Percentiles rank a stretch among this genome's conserved stretches.
Evolutionary conservation across 2,329 filamentous ascomycete genomes (phyloP).

Genomic region (Curvularia verruculosa): DNA sequence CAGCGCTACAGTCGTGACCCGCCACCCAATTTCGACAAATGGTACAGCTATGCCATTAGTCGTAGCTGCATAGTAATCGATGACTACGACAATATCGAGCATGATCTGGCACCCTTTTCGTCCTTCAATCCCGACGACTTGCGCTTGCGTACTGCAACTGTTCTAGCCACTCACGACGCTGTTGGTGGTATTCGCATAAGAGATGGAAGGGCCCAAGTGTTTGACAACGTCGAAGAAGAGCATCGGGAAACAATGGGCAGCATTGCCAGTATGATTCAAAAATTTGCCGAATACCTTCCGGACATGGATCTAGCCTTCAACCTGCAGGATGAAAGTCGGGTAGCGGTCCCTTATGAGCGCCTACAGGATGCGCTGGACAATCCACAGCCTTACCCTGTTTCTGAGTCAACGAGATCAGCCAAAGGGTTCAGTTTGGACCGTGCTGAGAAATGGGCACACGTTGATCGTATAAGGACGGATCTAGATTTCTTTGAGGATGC

Average conservation of each 20-base stretch:
- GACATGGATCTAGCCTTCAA: conserved; percentile 70
- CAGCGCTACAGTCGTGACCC: conserved; percentile 60
- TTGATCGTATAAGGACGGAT: conserved; percentile 33
- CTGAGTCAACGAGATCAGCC: conserved; percentile 28
- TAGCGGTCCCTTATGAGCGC: conserved; percentile 58
- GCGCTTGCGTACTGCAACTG: conserved; percentile 58
- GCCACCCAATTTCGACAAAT: conserved; percentile 65
- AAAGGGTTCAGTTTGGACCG: conserved; percentile 49
- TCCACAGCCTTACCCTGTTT: conserved; percentile 30
- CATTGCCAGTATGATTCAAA: conserved; percentile 58
- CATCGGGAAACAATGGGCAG: conserved; percentile 66
- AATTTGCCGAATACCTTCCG: conserved; percentile 59
- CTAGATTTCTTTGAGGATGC: conserved; percentile 41
- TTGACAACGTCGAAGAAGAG: conserved; percentile 57
- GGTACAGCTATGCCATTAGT: conserved; percentile 63
- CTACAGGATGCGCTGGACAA: conserved; percentile 36
- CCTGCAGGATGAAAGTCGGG: conserved; percentile 65
- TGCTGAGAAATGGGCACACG: conserved; percentile 46
- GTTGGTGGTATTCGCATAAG: conserved; percentile 63
- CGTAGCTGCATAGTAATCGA: conserved; percentile 62
- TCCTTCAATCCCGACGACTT: conserved; percentile 59
- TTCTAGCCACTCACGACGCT: conserved; percentile 61
- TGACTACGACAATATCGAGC: conserved; percentile 65
- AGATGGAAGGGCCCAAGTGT: conserved; percentile 54
- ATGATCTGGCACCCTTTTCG: conserved; percentile 63